Evolutionary conservation across 257 asterid species (phyloP).

Genomic region (Salvia splendens): DNA sequence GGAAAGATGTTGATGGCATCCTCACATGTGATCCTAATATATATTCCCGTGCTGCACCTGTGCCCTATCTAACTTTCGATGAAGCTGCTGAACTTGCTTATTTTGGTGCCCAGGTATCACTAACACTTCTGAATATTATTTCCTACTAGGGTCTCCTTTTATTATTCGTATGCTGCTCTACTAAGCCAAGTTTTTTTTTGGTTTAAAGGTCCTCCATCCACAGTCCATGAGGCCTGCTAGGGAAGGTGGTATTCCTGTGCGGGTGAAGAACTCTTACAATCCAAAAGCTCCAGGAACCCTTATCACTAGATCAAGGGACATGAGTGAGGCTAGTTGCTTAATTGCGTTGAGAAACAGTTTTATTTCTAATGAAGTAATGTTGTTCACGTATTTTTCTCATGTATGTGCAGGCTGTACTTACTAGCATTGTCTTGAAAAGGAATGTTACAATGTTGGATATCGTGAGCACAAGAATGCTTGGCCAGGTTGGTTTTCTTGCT

Average conservation of each 20-base stretch:
- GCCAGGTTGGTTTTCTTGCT: constrained; percentile 89
- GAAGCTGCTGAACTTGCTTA: constrained; percentile 99
- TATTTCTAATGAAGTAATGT: constrained; percentile 13
- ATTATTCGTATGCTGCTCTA: constrained; percentile 6
- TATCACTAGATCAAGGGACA: constrained; percentile 74
- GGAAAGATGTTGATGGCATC: constrained; percentile 99
- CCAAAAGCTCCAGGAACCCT: constrained; percentile 92
- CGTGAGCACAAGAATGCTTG: constrained; percentile 91
- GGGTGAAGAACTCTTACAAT: constrained; percentile 89
- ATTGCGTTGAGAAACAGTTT: constrained; percentile 1
- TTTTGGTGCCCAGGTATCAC: constrained; percentile 59
- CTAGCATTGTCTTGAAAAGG: constrained; percentile 88
- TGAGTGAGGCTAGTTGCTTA: constrained; percentile 60
- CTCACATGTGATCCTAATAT: constrained; percentile 94
- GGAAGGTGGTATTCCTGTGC: constrained; percentile 89
- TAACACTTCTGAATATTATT: constrained; percentile 3
- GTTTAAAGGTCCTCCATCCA: constrained; percentile 80
- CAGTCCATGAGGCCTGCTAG: constrained; percentile 97
- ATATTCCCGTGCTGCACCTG: constrained; percentile 65
- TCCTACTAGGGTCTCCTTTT: constrained; percentile 6
- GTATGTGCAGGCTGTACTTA: constrained; percentile 74
- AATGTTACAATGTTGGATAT: constrained; percentile 93
- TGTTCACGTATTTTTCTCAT: constrained; percentile 13
- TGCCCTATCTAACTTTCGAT: constrained; percentile 86
- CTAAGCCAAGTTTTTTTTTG: constrained; percentile 34